Evolutionary conservation across 139 green algal species (phyloP), one percentile per base, ranked within the genome.

Genomic region (Eudorina sp.): DNA sequence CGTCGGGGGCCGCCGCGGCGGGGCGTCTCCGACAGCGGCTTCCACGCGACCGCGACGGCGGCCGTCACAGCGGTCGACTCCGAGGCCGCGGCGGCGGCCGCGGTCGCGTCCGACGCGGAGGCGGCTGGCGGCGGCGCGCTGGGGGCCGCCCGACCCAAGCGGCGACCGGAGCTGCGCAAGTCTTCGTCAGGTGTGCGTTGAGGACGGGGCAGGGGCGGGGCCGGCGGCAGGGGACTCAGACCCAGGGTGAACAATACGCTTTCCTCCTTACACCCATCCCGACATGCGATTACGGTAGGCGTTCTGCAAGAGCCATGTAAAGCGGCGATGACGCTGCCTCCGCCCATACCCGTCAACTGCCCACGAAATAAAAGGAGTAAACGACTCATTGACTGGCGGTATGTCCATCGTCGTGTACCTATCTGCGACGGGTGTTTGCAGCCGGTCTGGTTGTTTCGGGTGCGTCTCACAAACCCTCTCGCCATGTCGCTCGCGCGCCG

Each of bases 1-100:
- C 77, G 31, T 3, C 40, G 79, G 27, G 36, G 23, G 58, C 60
- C 43, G 19, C 60, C 14, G 4, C 80, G 80, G n/a, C 80, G 80
- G 14, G 80, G 80, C 29, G 34, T 76, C 25, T 86, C 80, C 6
- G 80, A 86, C 21, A 86, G 80, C 41, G 80, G 80, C 45, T 43
- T 46, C 13, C 5, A 16, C 19, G 46, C 48, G 1, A 21, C 31
- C 9, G 75, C 48, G 25, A 27, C 75, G 0, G 73, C 45, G n/a
- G 75, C 73, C 3, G 73, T 11, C 8, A 45, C 73, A n/a, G 29
- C 45, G 29, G 73, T 34, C n/a, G 70, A n/a, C n/a, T n/a, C n/a
- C n/a, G n/a, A n/a, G n/a, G n/a, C n/a, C n/a, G n/a, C n/a, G n/a
- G n/a, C n/a, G n/a, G n/a, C n/a, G n/a, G 21, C 41, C 6, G 75